A percentile compares a stretch with the other conserved stretches of the same genome.
phyloP scores from a whole-genome alignment of 495 filamentous ascomycete genomes.

The Amphirosellinia nigrospora region DNA sequence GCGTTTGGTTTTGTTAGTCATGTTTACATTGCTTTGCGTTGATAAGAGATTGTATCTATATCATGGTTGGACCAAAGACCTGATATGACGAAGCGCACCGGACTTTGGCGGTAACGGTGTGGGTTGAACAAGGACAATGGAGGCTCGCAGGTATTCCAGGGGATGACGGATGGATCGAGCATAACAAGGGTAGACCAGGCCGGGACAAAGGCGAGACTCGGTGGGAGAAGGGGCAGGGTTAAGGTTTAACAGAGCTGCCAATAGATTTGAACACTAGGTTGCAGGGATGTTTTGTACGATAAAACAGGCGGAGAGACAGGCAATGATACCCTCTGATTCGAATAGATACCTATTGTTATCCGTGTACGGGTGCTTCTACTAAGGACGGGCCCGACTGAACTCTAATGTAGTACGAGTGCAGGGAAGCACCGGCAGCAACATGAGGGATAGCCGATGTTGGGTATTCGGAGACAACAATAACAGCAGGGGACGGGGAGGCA shows the following conservation, averaged over 20 bases:
- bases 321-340: constrained; percentile 46
- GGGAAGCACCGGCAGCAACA: neutral
- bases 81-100: neutral
- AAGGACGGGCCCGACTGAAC: constrained; percentile 14
- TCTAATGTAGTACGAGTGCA: neutral
- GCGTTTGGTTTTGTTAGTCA: constrained; percentile 29
- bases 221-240: neutral
- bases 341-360: constrained; percentile 9
- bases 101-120: neutral
- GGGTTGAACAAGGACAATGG: constrained; percentile 1
- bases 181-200: constrained; percentile 12
- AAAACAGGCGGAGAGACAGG: constrained; percentile 34
- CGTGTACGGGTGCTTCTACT: neutral
- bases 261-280: constrained; percentile 18
- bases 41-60: constrained; percentile 13
- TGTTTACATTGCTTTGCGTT: constrained; percentile 18
- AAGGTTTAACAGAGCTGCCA: neutral
- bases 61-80: constrained; percentile 11
- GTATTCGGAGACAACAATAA: neutral
- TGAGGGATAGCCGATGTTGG: neutral
- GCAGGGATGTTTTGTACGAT: constrained; percentile 35
- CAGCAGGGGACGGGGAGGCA: neutral
- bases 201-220: neutral
- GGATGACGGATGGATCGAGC: constrained; percentile 15
- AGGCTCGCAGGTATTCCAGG: neutral